Evolutionary conservation across 345 rosid species (phyloP).

Genomic region (Geranium rotundifolium): DNA sequence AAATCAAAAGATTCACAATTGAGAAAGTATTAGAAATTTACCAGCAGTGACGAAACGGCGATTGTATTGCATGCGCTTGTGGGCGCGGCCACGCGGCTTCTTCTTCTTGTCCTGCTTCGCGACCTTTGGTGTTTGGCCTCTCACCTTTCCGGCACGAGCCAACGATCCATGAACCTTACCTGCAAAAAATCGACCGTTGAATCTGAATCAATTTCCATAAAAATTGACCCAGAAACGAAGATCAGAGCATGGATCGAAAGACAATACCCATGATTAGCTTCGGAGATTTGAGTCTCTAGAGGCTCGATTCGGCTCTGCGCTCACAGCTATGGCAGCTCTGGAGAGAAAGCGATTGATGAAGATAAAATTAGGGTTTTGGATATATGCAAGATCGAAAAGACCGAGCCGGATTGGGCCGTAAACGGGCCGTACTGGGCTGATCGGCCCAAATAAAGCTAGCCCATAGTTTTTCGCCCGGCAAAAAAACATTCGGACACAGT

Average conservation of each 20-base stretch:
- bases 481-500: too few species aligned
- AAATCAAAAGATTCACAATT: too few species aligned
- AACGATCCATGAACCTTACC: slow-evolving; percentile 81
- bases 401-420: too few species aligned
- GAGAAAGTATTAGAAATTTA: background rate
- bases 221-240: background rate
- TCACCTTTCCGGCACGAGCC: slow-evolving; percentile 87
- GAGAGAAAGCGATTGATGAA: too few species aligned
- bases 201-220: background rate
- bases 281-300: too few species aligned
- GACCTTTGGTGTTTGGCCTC: slow-evolving; percentile 74
- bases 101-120: slow-evolving; percentile 81
- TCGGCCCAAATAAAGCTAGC: too few species aligned
- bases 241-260: background rate
- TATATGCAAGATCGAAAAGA: too few species aligned
- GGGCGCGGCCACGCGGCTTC: slow-evolving; percentile 72
- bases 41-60: slow-evolving; percentile 90
- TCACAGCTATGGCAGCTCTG: too few species aligned
- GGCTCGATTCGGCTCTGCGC: too few species aligned
- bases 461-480: too few species aligned
- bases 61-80: slow-evolving; percentile 81
- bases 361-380: too few species aligned
- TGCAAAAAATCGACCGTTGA: slow-evolving; percentile 12
- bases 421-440: too few species aligned
- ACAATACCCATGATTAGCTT: slow-evolving; percentile 3